These are phyloP conservation scores for Noccaea caerulescens DNA, from an alignment of 345 rosid species.

Conservation along the genomic window DNA sequence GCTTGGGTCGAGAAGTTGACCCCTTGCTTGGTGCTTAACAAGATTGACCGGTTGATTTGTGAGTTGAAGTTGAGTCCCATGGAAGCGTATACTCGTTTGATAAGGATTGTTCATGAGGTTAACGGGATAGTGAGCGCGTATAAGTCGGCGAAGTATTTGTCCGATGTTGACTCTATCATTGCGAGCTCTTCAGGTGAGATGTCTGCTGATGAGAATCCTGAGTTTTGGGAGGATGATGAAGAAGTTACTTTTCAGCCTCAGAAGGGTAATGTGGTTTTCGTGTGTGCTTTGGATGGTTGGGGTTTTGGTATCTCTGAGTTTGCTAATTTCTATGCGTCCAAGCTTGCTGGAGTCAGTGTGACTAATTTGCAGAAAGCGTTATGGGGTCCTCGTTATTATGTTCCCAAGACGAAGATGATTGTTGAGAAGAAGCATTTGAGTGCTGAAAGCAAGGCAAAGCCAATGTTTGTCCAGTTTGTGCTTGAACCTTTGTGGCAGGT, in stretches of 20 bases:
- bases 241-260: constrained; percentile 95
- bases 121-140: constrained; percentile 83
- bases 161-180: constrained; percentile 88
- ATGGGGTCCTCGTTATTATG: constrained; percentile 91
- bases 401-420: constrained; percentile 79
- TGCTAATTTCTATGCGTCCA: constrained; percentile 78
- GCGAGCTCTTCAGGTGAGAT: constrained; percentile 56
- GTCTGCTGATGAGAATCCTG: constrained; percentile 64
- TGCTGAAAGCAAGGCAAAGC: constrained; percentile 66
- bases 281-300: constrained; percentile 94
- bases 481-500: constrained; percentile 96
- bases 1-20: constrained; percentile 92
- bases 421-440: constrained; percentile 72
- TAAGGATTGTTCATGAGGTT: constrained; percentile 93
- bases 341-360: constrained; percentile 68
- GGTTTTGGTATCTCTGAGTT: constrained; percentile 78
- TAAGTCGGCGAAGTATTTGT: constrained; percentile 87
- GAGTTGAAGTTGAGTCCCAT: constrained; percentile 83
- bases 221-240: constrained; percentile 84
- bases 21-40: constrained; percentile 91
- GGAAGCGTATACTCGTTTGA: constrained; percentile 79
- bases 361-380: constrained; percentile 68
- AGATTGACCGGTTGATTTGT: constrained; percentile 87
- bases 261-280: constrained; percentile 88
- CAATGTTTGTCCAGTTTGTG: constrained; percentile 96